These are phyloP conservation scores for Chiua virens DNA, from an alignment of 768 basidiomycete genomes.

Conservation along the genomic window DNA sequence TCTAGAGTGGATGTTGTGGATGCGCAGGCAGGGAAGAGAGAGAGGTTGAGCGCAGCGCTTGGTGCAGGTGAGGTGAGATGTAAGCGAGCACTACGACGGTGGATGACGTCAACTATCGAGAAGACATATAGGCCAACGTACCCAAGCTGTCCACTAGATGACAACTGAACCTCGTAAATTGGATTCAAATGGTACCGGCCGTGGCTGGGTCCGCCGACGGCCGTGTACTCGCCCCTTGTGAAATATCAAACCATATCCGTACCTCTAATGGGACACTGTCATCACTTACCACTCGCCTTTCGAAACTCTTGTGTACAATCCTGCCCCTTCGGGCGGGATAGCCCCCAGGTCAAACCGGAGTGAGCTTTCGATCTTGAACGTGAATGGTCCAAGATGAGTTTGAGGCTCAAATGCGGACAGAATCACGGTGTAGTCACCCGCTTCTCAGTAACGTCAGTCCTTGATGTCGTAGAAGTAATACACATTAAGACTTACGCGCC, in stretches of 20 bases:
- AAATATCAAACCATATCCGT: not conserved
- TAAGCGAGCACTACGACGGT: constrained; percentile 58
- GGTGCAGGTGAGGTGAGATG: constrained; percentile 51
- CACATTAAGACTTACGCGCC: constrained; percentile 41
- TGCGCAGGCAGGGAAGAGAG: constrained; percentile 43
- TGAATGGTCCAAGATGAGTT: constrained; percentile 62
- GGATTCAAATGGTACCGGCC: constrained; percentile 70
- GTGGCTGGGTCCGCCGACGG: constrained; percentile 70
- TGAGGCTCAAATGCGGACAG: constrained; percentile 80
- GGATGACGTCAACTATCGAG: not conserved
- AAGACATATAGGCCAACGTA: constrained; percentile 40
- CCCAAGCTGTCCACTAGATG: constrained; percentile 56
- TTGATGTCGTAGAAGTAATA: not conserved
- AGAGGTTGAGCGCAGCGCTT: constrained; percentile 55
- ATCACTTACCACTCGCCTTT: constrained; percentile 70
- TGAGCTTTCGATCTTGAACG: constrained; percentile 62
- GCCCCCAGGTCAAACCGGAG: constrained; percentile 57
- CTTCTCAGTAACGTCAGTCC: constrained; percentile 14
- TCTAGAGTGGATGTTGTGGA: constrained; percentile 24
- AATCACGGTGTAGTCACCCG: constrained; percentile 80
- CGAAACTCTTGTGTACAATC: constrained; percentile 74
- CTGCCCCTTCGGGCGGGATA: constrained; percentile 86
- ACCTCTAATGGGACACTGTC: not conserved
- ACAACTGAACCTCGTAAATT: constrained; percentile 57
- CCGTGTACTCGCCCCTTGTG: constrained; percentile 52